Evolutionary conservation across 1,284 basidiomycete genomes (phyloP).

Genomic region (Pseudomicrostroma phylloplanum): DNA sequence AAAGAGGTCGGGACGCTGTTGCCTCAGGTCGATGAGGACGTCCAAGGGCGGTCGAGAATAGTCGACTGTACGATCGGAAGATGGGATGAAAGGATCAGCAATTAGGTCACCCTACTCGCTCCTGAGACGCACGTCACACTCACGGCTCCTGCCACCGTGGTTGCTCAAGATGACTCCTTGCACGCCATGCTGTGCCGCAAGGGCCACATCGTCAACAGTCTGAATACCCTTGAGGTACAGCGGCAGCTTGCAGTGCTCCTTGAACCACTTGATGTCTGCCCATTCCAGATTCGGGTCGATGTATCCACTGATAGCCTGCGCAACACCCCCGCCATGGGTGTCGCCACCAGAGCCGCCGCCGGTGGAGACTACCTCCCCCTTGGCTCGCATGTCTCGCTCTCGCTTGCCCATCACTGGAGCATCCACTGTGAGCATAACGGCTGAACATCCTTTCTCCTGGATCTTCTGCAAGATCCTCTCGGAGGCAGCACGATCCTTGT

Average conservation of each 20-base stretch:
- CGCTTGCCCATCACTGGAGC: constrained; percentile 74
- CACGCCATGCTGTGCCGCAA: constrained; percentile 56
- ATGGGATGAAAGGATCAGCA: no score
- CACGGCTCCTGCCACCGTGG: constrained; percentile 53
- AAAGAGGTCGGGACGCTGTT: constrained; percentile 70
- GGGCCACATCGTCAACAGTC: constrained; percentile 64
- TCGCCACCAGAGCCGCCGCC: constrained; percentile 34
- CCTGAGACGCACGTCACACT: neutral
- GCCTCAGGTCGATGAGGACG: constrained; percentile 56
- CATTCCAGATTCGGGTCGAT: constrained; percentile 55
- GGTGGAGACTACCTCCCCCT: constrained; percentile 50
- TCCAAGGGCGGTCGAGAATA: constrained; percentile 45
- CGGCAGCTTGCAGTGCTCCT: constrained; percentile 37
- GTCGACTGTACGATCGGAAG: constrained; percentile 18
- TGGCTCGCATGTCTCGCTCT: constrained; percentile 63
- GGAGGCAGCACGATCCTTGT: constrained; percentile 65
- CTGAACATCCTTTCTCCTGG: constrained; percentile 65
- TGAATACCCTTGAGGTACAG: constrained; percentile 39
- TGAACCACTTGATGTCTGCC: constrained; percentile 43
- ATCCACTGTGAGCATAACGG: constrained; percentile 85
- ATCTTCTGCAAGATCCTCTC: constrained; percentile 68
- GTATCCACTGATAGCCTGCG: constrained; percentile 55
- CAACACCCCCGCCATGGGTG: constrained; percentile 48
- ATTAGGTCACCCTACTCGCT: no score
- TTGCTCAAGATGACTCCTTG: constrained; percentile 52